phyloP scores from a whole-genome alignment of 2,329 filamentous ascomycete genomes.

The Hypoxylon sp. region DNA sequence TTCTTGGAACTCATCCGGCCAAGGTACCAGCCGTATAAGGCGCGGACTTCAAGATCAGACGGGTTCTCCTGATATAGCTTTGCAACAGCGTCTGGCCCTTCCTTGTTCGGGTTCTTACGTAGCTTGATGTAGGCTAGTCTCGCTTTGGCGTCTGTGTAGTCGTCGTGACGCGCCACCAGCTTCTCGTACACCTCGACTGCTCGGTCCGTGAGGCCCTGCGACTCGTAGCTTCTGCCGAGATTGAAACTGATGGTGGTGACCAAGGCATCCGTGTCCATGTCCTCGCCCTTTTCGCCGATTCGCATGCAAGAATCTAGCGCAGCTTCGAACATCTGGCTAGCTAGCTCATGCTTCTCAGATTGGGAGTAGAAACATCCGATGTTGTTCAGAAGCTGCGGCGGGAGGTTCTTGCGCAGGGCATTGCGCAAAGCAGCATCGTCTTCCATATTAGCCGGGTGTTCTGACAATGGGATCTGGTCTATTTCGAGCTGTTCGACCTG shows the following conservation, averaged over 20 bases:
- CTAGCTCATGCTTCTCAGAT: constrained; percentile 78
- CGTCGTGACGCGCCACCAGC: constrained; percentile 81
- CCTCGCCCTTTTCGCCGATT: constrained; percentile 76
- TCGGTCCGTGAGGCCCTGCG: constrained; percentile 79
- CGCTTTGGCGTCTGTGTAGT: constrained; percentile 91
- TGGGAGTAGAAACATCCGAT: constrained; percentile 97
- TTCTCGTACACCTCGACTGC: constrained; percentile 90
- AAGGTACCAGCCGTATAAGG: constrained; percentile 94
- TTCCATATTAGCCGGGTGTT: constrained; percentile 66
- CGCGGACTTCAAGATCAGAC: constrained; percentile 87
- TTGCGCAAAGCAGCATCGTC: constrained; percentile 68
- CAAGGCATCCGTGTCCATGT: constrained; percentile 85
- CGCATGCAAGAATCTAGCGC: constrained; percentile 87
- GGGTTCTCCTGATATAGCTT: constrained; percentile 86
- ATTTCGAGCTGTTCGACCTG: constrained; percentile 93
- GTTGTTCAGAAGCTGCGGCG: constrained; percentile 94
- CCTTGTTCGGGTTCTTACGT: constrained; percentile 79
- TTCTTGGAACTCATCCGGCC: constrained; percentile 84
- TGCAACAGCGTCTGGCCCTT: constrained; percentile 84
- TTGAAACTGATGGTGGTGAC: constrained; percentile 98
- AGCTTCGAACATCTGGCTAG: constrained; percentile 90
- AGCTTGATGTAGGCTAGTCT: constrained; percentile 91
- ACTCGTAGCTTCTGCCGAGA: constrained; percentile 90
- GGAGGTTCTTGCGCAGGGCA: constrained; percentile 77
- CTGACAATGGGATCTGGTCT: constrained; percentile 76